Percentiles rank a stretch among this genome's conserved stretches.
phyloP scores from a whole-genome alignment of 2,329 filamentous ascomycete genomes.

The Elsinoe necatrix region DNA sequence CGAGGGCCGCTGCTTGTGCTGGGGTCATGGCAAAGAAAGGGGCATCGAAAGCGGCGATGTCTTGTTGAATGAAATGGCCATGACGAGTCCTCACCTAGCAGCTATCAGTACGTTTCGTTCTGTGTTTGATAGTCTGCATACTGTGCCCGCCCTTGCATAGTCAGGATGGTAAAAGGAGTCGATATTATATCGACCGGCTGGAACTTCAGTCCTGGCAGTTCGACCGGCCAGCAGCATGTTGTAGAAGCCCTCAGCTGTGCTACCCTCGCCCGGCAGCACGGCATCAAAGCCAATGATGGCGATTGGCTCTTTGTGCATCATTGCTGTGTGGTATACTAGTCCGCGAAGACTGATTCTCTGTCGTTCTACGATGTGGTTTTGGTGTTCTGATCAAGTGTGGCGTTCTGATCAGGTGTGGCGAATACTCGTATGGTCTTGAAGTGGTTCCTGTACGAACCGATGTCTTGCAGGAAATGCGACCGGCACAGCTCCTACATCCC shows the following conservation, averaged over 20 bases:
- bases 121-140: too few species aligned
- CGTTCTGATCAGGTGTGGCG: too few species aligned
- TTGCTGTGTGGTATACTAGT: not conserved
- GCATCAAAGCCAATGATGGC: conserved; percentile 28
- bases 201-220: conserved; percentile 23
- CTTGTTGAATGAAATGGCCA: too few species aligned
- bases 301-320: conserved; percentile 18
- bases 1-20: conserved; percentile 35
- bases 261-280: conserved; percentile 24
- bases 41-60: conserved; percentile 28
- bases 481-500: too few species aligned
- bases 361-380: too few species aligned
- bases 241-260: conserved; percentile 23
- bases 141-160: not conserved
- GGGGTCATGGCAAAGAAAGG: conserved; percentile 36
- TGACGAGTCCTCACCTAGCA: too few species aligned
- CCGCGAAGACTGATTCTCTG: too few species aligned
- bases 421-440: too few species aligned
- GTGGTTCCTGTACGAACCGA: too few species aligned
- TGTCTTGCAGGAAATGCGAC: too few species aligned
- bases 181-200: conserved; percentile 20
- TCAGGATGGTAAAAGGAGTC: conserved; percentile 20
- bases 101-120: too few species aligned
- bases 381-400: too few species aligned
- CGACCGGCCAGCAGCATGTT: conserved; percentile 20